Evolutionary conservation across 805 yeast species (phyloP), one percentile per base, ranked within the genome.

Genomic region (Metschnikowia arizonensis): DNA sequence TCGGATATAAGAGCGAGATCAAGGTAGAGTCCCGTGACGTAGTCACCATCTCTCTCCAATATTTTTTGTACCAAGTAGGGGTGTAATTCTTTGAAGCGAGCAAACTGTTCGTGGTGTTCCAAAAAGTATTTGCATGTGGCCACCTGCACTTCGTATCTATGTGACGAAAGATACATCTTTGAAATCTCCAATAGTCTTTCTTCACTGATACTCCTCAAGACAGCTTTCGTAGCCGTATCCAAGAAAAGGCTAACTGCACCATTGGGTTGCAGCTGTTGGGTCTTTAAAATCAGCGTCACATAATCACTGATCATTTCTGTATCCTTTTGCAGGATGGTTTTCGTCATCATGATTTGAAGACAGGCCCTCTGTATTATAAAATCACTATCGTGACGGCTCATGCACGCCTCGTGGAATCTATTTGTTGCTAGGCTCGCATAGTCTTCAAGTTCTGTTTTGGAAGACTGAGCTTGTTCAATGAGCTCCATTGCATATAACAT

Each of bases 211-310:
- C 18, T 57, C 53, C 5, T 50, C 52, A 2, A 26, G 28, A 4
- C 40, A 38, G 60, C 30, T 6, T 39, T 19, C 11, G 55, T 59
- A n/a, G 71, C 62, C 0, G 50, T 38, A 3, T 68, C 46, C 33
- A 78, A 71, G 56, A 71, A 69, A 18, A 79, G 48, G 5, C 47
- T 31, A 4, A 47, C 26, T 0, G 64, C 34, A 7, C 55, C 47
- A 1, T 25, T 26, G 1, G n/a, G 14, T 11, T 53, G 51, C 31
- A 5, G 29, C 23, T 15, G 23, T 33, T 29, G 30, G 14, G 23
- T 21, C 2, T 26, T 24, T 17, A 45, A 21, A 12, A 38, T 19
- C 15, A 19, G 18, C 7, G 15, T 21, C 19, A 48, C 30, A 5
- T 24, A 26, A 6, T 9, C 14, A 19, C 26, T 34, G 33, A 44